Evolutionary conservation across 2,329 filamentous ascomycete genomes (phyloP).

Genomic region (Xylaria multiplex): DNA sequence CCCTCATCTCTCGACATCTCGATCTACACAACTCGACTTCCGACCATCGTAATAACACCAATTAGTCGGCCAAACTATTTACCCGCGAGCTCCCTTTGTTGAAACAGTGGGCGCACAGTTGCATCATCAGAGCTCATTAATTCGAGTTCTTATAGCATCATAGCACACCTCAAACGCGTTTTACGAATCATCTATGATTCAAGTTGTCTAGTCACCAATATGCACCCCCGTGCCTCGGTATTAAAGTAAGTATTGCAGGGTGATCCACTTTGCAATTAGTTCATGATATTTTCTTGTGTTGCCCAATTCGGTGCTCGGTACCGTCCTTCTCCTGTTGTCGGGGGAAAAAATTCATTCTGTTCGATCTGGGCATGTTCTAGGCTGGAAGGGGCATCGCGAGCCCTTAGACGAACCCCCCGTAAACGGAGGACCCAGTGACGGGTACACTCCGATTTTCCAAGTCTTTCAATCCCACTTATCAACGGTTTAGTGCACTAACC

Average conservation of each 20-base stretch:
- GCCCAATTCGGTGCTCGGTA: constrained; percentile 8
- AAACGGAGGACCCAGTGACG: neutral
- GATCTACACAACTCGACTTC: neutral
- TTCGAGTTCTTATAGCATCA: constrained; percentile 24
- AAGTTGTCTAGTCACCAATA: constrained; percentile 32
- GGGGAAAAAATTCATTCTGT: neutral
- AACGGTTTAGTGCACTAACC: neutral
- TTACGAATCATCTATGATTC: constrained; percentile 38
- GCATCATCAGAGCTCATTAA: neutral
- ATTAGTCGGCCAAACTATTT: neutral
- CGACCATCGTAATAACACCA: neutral
- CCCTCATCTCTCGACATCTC: neutral
- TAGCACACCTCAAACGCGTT: constrained; percentile 32
- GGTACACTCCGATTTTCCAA: constrained; percentile 2
- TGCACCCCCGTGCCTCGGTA: constrained; percentile 11
- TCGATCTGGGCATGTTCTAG: neutral
- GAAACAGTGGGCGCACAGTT: too few species aligned
- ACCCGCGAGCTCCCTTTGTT: neutral
- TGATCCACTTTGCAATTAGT: constrained; percentile 13
- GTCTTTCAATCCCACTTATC: neutral
- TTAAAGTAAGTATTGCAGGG: neutral
- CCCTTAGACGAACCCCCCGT: neutral
- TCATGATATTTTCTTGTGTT: neutral
- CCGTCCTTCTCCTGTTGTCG: constrained; percentile 3
- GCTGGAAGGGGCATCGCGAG: neutral